These are phyloP conservation scores for Cubamyces lactineus DNA, from an alignment of 768 basidiomycete genomes.

Conservation along the genomic window DNA sequence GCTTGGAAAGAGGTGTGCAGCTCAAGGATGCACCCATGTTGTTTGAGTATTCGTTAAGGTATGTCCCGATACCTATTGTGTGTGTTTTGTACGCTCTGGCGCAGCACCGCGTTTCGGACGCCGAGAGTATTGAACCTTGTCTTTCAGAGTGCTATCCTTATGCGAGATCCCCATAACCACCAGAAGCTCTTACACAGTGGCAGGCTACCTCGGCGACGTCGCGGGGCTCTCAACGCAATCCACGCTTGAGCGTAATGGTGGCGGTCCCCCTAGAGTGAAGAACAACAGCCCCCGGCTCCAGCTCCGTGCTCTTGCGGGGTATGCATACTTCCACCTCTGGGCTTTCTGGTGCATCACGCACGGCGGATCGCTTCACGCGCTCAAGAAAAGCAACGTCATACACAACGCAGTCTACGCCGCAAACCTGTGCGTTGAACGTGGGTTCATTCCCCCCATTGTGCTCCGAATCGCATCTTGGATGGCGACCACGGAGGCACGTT, in stretches of 20 bases:
- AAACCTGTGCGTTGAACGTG: not conserved
- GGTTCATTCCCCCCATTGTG: conserved; percentile 2
- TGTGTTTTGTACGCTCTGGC: not conserved
- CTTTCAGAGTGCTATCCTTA: not conserved
- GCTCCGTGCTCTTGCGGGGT: conserved; percentile 6
- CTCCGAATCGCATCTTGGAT: conserved; percentile 8
- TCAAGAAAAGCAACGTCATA: not conserved
- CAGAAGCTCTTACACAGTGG: not conserved
- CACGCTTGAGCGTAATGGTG: not conserved
- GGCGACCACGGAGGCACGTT: not conserved
- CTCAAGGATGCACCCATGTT: conserved; percentile 1
- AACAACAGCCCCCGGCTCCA: conserved; percentile 1
- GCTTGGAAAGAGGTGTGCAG: not conserved
- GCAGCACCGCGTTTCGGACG: not conserved
- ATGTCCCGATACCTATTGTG: not conserved
- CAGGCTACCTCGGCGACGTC: not conserved
- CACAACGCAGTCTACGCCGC: conserved; percentile 7
- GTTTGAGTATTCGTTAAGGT: conserved; percentile 11
- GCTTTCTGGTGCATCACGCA: not conserved
- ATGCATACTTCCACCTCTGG: conserved; percentile 5
- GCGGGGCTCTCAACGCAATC: not conserved
- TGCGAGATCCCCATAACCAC: not conserved
- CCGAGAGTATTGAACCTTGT: not conserved
- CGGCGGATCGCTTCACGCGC: not conserved
- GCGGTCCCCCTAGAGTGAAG: not conserved